A percentile compares a stretch with the other conserved stretches of the same genome.
Conservation (phyloP, 2,329 filamentous ascomycete species). For the Huntiella bhutanensis region DNA sequence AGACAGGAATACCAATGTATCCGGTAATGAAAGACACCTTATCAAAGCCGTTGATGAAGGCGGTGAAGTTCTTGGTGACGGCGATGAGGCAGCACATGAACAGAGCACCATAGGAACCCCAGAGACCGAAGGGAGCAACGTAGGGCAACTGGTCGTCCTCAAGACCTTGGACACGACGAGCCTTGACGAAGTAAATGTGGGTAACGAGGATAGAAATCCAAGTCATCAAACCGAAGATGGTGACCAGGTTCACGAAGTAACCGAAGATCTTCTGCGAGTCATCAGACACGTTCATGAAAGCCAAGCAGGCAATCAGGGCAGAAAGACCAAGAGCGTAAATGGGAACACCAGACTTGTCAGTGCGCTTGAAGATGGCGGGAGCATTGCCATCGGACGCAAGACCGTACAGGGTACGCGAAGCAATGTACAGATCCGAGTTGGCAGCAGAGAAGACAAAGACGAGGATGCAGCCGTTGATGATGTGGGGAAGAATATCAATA, state of each 20-base stretch:
- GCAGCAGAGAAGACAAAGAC: slow-evolving; percentile 60
- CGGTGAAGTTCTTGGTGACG: slow-evolving; percentile 65
- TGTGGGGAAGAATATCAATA: slow-evolving; percentile 42
- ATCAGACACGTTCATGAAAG: slow-evolving; percentile 45
- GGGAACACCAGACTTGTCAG: slow-evolving; percentile 53
- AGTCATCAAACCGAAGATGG: slow-evolving; percentile 45
- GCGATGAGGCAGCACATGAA: slow-evolving; percentile 54
- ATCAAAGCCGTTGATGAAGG: slow-evolving; percentile 36
- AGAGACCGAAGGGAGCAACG: slow-evolving; percentile 50
- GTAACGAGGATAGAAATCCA: slow-evolving; percentile 51
- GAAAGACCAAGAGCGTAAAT: slow-evolving; percentile 44
- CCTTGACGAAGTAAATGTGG: slow-evolving; percentile 47
- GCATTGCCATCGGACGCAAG: slow-evolving; percentile 54
- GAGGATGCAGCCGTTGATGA: slow-evolving; percentile 57
- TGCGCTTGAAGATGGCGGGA: slow-evolving; percentile 51
- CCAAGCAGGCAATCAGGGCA: slow-evolving; percentile 43
- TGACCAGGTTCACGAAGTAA: slow-evolving; percentile 50
- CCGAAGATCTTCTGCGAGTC: slow-evolving; percentile 38
- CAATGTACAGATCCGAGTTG: slow-evolving; percentile 63
- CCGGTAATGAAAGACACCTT: slow-evolving; percentile 57
- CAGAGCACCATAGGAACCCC: slow-evolving; percentile 48
- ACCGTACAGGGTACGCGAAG: slow-evolving; percentile 53
- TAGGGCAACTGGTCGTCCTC: slow-evolving; percentile 38
- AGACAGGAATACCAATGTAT: slow-evolving; percentile 60
- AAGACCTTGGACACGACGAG: slow-evolving; percentile 41